These are phyloP conservation scores for Paecilomyces dactylethromorphus DNA, from an alignment of 2,329 filamentous ascomycete genomes.

Conservation along the genomic window DNA sequence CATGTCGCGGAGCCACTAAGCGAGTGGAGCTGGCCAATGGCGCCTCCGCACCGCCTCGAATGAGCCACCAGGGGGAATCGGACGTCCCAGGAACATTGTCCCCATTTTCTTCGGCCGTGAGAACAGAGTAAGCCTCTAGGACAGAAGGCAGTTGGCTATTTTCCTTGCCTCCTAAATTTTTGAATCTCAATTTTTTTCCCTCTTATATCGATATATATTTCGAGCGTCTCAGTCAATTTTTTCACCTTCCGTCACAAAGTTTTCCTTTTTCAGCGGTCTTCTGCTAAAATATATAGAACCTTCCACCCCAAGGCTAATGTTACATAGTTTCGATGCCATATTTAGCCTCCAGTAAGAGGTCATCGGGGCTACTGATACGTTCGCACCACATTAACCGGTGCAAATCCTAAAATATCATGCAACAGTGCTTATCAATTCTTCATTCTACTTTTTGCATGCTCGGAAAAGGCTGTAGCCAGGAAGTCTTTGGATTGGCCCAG, in stretches of 20 bases:
- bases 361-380: not conserved
- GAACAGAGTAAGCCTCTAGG: not conserved
- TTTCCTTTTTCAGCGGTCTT: not conserved
- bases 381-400: not conserved
- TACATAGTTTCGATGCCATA: not conserved
- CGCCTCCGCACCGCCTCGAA: slow-evolving; percentile 9
- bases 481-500: not conserved
- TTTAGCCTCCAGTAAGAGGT: not conserved
- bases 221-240: not conserved
- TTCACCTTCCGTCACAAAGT: not conserved
- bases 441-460: too few relatives aligned
- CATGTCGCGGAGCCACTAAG: slow-evolving; percentile 18
- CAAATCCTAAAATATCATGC: not conserved
- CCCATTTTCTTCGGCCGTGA: not conserved
- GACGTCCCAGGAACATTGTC: slow-evolving; percentile 2
- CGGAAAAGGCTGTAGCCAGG: not conserved
- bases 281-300: not conserved
- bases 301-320: not conserved
- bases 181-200: not conserved
- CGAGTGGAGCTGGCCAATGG: slow-evolving; percentile 26
- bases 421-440: not conserved
- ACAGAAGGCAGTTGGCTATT: not conserved
- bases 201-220: not conserved
- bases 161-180: not conserved
- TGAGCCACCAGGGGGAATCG: slow-evolving; percentile 13